Evolutionary conservation across 2,329 filamentous ascomycete species (phyloP).

Genomic region (Paraphaeosphaeria sporulosa): DNA sequence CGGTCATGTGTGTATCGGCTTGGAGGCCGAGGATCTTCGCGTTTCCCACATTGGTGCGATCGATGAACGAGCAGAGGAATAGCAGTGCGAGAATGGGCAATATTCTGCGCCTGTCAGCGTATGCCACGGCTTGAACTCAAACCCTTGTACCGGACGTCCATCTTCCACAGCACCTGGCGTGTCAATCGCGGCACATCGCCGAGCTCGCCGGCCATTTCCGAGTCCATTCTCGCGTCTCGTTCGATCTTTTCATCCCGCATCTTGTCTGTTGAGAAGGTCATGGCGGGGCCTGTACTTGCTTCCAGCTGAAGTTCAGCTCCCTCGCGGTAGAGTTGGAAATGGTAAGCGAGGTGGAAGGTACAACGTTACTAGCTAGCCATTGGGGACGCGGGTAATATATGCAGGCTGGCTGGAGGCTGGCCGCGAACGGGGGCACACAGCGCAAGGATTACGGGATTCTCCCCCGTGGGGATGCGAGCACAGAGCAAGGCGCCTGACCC

Average conservation of each 20-base stretch:
- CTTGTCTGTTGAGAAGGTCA: constrained; percentile 25
- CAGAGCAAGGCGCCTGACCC: background rate
- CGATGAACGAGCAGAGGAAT: constrained; percentile 71
- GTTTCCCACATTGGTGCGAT: constrained; percentile 78
- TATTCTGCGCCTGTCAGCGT: constrained; percentile 53
- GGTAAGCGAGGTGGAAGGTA: constrained; percentile 9
- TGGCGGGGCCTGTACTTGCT: background rate
- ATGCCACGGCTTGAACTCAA: constrained; percentile 3
- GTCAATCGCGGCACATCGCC: constrained; percentile 21
- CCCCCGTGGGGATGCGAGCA: constrained; percentile 10
- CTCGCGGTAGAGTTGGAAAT: background rate
- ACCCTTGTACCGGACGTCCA: constrained; percentile 57
- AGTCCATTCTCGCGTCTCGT: constrained; percentile 21
- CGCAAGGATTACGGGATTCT: constrained; percentile 1
- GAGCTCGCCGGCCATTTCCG: constrained; percentile 24
- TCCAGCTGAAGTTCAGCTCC: background rate
- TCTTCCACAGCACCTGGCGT: constrained; percentile 58
- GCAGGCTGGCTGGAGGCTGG: constrained; percentile 3
- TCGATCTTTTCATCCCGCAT: constrained; percentile 39
- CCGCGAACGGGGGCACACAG: constrained; percentile 7
- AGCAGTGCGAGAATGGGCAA: constrained; percentile 69
- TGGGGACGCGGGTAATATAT: constrained; percentile 11
- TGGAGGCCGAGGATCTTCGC: constrained; percentile 71
- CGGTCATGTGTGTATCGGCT: constrained; percentile 60
- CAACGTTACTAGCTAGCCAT: constrained; percentile 2